Evolutionary conservation across 1,284 basidiomycete species (phyloP).

Genomic region (Neolentinus lepideus): DNA sequence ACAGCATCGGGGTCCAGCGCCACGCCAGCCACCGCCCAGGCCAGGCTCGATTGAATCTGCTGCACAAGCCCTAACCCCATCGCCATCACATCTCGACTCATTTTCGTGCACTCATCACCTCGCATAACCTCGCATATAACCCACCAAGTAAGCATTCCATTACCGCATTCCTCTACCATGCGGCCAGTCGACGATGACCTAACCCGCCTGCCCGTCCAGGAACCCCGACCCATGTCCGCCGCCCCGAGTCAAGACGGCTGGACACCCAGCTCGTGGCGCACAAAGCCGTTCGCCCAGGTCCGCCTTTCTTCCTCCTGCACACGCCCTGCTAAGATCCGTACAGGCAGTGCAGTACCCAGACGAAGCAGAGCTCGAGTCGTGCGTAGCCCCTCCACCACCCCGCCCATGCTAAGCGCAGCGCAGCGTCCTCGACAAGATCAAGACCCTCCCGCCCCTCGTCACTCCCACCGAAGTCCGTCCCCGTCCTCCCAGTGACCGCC

Average conservation of each 20-base stretch:
- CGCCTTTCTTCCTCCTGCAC: conserved; percentile 4
- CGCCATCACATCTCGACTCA: too few relatives aligned
- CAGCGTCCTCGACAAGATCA: conserved; percentile 75
- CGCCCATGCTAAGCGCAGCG: neutral
- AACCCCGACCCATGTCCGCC: too few relatives aligned
- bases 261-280: conserved; percentile 10
- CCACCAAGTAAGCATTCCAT: too few relatives aligned
- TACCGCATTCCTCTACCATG: too few relatives aligned
- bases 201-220: too few relatives aligned
- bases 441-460: conserved; percentile 78
- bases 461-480: conserved; percentile 76
- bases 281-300: conserved; percentile 55
- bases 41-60: too few relatives aligned
- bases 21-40: too few relatives aligned
- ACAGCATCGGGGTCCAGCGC: too few relatives aligned
- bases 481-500: neutral
- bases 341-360: conserved; percentile 53
- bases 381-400: conserved; percentile 7
- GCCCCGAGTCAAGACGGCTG: neutral
- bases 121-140: too few relatives aligned
- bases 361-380: conserved; percentile 38
- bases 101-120: too few relatives aligned
- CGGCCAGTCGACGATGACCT: too few relatives aligned
- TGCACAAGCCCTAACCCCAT: too few relatives aligned
- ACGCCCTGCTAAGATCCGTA: neutral